Evolutionary conservation across 2,329 filamentous ascomycete genomes (phyloP).

Genomic region (Elsinoe batatas): DNA sequence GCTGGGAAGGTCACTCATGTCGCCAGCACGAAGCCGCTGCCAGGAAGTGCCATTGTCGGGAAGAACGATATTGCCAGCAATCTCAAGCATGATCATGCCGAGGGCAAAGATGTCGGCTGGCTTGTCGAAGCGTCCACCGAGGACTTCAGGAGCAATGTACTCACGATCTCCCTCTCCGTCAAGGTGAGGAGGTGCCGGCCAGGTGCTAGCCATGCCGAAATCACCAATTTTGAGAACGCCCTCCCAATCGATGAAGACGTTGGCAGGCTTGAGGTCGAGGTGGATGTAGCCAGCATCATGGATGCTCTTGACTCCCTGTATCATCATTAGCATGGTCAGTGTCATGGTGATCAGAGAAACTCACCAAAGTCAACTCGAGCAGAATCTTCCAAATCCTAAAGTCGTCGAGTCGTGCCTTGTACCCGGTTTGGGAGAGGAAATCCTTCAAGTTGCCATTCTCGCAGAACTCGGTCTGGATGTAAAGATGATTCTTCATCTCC

Average conservation of each 20-base stretch:
- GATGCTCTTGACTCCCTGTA: constrained; percentile 76
- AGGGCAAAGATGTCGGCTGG: constrained; percentile 90
- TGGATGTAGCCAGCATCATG: constrained; percentile 82
- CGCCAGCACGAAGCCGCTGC: constrained; percentile 79
- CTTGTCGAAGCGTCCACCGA: constrained; percentile 77
- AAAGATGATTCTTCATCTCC: constrained; percentile 77
- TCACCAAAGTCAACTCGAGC: constrained; percentile 71
- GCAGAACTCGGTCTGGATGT: constrained; percentile 96
- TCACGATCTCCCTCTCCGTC: constrained; percentile 92
- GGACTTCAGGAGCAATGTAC: constrained; percentile 89
- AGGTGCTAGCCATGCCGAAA: constrained; percentile 70
- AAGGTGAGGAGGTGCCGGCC: constrained; percentile 65
- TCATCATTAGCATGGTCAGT: not conserved
- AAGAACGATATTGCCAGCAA: constrained; percentile 84
- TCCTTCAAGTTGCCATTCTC: constrained; percentile 84
- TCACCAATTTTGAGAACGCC: constrained; percentile 77
- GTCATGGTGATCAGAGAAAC: constrained; percentile 26
- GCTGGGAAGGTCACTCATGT: constrained; percentile 79
- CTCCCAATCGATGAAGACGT: constrained; percentile 72
- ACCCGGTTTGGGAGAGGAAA: constrained; percentile 73
- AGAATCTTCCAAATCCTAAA: constrained; percentile 98
- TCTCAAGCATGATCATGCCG: constrained; percentile 88
- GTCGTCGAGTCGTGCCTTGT: constrained; percentile 81
- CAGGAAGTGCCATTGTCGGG: constrained; percentile 88
- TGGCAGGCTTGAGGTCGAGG: constrained; percentile 76